phyloP scores from a whole-genome alignment of 2,329 filamentous ascomycete species.

The Calonectria hongkongensis region DNA sequence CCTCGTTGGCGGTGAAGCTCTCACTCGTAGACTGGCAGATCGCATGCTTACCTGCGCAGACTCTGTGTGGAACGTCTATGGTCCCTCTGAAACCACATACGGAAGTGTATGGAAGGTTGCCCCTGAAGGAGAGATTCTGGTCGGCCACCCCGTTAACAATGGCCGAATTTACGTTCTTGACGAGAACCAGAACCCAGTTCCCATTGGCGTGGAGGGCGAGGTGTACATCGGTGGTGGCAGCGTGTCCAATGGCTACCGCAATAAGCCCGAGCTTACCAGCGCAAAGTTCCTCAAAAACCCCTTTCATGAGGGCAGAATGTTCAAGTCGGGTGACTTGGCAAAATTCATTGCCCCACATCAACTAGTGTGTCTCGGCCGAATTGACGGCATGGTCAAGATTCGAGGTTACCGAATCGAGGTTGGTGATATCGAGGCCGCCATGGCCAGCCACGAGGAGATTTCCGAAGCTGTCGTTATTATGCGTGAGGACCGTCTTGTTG shows the following conservation, averaged over 20 bases:
- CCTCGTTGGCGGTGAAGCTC: neutral
- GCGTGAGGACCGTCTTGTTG: neutral
- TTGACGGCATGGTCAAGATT: neutral
- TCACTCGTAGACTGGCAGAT: neutral
- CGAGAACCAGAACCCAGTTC: neutral
- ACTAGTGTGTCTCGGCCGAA: neutral
- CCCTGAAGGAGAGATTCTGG: neutral
- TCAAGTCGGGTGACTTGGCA: neutral
- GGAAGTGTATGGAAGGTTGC: neutral
- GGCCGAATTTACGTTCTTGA: neutral
- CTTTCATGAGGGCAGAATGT: neutral
- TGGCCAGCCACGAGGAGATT: neutral
- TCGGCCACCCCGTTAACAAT: neutral
- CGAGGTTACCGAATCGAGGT: slow-evolving; percentile 4
- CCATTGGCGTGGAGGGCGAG: neutral
- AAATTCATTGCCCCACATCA: neutral
- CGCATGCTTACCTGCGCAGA: neutral
- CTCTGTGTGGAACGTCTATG: neutral
- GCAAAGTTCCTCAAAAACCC: neutral
- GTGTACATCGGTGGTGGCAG: neutral
- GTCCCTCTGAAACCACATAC: neutral
- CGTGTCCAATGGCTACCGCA: neutral
- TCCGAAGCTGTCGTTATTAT: slow-evolving; percentile 1
- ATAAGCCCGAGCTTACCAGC: neutral
- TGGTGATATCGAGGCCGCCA: neutral